A percentile compares a stretch with the other conserved stretches of the same genome.
Evolutionary conservation across 805 yeast species (phyloP).

Genomic region (Ogataea allantospora): DNA sequence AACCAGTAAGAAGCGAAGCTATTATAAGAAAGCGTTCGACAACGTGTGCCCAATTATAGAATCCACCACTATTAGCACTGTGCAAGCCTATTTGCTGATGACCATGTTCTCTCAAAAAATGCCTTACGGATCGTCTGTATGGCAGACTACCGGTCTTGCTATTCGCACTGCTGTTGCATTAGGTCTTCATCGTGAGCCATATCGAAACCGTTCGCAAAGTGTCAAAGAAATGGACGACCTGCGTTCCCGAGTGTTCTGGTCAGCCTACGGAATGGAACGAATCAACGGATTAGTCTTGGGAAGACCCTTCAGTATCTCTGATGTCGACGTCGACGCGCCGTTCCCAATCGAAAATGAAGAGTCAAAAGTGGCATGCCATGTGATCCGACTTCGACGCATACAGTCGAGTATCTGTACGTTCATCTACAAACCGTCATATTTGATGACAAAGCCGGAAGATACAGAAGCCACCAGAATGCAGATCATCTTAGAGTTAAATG

Average conservation of each 20-base stretch:
- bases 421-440: slow-evolving; percentile 31
- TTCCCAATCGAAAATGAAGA: slow-evolving; percentile 23
- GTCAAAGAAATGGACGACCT: slow-evolving; percentile 6
- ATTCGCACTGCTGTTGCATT: slow-evolving; percentile 31
- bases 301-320: slow-evolving; percentile 38
- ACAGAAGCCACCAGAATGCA: slow-evolving; percentile 30
- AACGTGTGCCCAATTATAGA: slow-evolving; percentile 23
- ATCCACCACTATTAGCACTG: slow-evolving; percentile 26
- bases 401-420: slow-evolving; percentile 35
- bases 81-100: slow-evolving; percentile 34
- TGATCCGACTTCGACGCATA: slow-evolving; percentile 32
- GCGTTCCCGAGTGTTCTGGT: slow-evolving; percentile 32
- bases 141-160: slow-evolving; percentile 35
- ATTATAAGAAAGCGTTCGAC: slow-evolving; percentile 34
- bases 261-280: slow-evolving; percentile 37
- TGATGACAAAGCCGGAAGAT: slow-evolving; percentile 23
- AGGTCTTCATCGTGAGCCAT: slow-evolving; percentile 30
- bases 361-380: slow-evolving; percentile 30
- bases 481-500: slow-evolving; percentile 33
- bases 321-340: slow-evolving; percentile 35
- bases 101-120: slow-evolving; percentile 35
- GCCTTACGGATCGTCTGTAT: slow-evolving; percentile 35
- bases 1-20: slow-evolving; percentile 12
- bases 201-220: slow-evolving; percentile 7
- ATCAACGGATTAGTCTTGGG: slow-evolving; percentile 36